Evolutionary conservation across 441 rosid species (phyloP).

Genomic region (Dalechampia spathulata): DNA sequence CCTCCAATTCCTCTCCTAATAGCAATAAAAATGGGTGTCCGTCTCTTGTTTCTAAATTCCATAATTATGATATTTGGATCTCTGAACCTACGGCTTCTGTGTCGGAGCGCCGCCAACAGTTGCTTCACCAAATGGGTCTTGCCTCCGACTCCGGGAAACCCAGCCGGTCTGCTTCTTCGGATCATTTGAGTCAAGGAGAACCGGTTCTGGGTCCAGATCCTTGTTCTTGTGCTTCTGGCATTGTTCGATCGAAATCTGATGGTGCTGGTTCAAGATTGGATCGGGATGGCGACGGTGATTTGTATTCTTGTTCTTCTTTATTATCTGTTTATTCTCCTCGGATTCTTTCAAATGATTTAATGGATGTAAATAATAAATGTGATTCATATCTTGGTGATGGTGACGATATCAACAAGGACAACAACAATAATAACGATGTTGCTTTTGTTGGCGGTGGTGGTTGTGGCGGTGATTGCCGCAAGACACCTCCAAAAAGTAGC

Average conservation of each 20-base stretch:
- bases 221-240: conserved; percentile 14
- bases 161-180: conserved; percentile 48
- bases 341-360: conserved; percentile 27
- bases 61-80: conserved; percentile 76
- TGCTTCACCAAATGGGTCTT: conserved; percentile 72
- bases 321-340: conserved; percentile 32
- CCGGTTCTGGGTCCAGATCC: conserved; percentile 20
- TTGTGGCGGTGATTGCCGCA: conserved; percentile 6
- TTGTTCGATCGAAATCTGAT: conserved; percentile 60
- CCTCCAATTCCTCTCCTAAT: conserved; percentile 40
- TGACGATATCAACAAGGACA: too few species aligned
- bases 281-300: conserved; percentile 18
- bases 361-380: conserved; percentile 40
- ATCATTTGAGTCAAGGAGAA: conserved; percentile 28
- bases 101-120: conserved; percentile 70
- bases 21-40: conserved; percentile 25
- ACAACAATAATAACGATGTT: conserved; percentile 22
- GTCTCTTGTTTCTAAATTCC: conserved; percentile 14
- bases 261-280: conserved; percentile 21
- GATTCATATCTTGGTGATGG: conserved; percentile 20
- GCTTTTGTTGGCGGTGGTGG: too few species aligned
- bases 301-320: conserved; percentile 22
- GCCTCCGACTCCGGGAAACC: conserved; percentile 41
- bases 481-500: background rate
- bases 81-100: conserved; percentile 68